Base-by-base conservation (phyloP, 108 stramenopile genomes). In the Skeletonema marinoi region DNA sequence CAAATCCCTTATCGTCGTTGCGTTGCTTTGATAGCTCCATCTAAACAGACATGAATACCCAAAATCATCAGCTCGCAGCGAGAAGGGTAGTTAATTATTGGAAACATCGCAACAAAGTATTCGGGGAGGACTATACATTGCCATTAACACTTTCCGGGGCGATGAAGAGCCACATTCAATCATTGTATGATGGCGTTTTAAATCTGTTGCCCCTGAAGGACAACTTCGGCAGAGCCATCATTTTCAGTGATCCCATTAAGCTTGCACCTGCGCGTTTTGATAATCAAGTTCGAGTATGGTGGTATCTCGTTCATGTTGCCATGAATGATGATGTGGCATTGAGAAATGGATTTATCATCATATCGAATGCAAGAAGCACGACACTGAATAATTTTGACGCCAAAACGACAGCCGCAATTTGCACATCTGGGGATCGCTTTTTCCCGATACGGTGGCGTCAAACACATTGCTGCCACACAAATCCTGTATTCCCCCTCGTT, bases 121-220 rank as follows among this genome's bases (percentile, higher is more conserved):
- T 85, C 41, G 84, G 79, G 32, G 35, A 19, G 12, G 70, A 85
- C 2, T 75, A 50, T 21, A 33, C 32, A 60, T 65, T 80, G 4
- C 84, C 74, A 3, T 77, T 85, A 70, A 80, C 83, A 17, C 41
- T 79, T 0, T 8, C 33, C 13, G 83, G 70, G 11, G 79, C 78
- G 32, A 70, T 85, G 69, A 42, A 56, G 29, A 61, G 76, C 33
- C 36, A 54, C 13, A 14, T 66, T 42, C 21, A 44, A 36, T 13
- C 38, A 7, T n/a, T 73, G 16, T 46, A 66, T 65, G 14, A 19
- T 48, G 65, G 41, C n/a, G 33, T 4, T 11, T 32, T 73, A 5
- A 48, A 6, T 32, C 65, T 73, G 11, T 30, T 73, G 41, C 73
- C 73, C 16, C 16, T 12, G 41, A 19, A 17, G 17, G 73, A 73